A percentile compares a stretch with the other conserved stretches of the same genome.
Conservation (phyloP, 2,329 filamentous ascomycete species). For the Metarhizium sp. region DNA sequence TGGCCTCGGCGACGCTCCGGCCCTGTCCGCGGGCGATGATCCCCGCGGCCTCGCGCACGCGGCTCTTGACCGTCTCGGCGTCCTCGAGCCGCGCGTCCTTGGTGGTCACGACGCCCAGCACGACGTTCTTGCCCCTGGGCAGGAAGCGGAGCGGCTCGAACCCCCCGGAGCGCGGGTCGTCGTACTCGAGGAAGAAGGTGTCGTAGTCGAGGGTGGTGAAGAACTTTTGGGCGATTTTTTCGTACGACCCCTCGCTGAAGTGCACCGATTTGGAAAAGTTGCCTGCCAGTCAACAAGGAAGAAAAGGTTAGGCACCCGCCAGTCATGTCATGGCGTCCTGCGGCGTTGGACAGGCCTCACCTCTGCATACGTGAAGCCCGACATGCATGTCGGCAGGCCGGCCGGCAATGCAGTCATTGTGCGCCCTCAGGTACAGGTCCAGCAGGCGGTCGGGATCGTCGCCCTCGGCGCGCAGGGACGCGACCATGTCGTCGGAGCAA, state of each 20-base stretch:
- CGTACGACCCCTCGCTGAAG: slow-evolving; percentile 56
- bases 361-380: slow-evolving; percentile 54
- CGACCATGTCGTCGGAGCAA: slow-evolving; percentile 58
- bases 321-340: not conserved
- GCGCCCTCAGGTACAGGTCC: slow-evolving; percentile 61
- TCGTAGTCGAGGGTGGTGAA: slow-evolving; percentile 50
- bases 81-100: slow-evolving; percentile 52
- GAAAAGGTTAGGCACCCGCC: slow-evolving; percentile 14
- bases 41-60: slow-evolving; percentile 49
- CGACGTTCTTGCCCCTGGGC: slow-evolving; percentile 51
- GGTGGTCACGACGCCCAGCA: slow-evolving; percentile 51
- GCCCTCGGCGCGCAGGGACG: slow-evolving; percentile 47
- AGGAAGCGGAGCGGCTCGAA: slow-evolving; percentile 53
- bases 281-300: slow-evolving; percentile 25
- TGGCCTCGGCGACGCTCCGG: slow-evolving; percentile 50
- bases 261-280: slow-evolving; percentile 56
- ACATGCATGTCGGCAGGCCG: slow-evolving; percentile 58
- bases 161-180: slow-evolving; percentile 48
- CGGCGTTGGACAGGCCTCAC: slow-evolving; percentile 8
- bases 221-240: slow-evolving; percentile 51
- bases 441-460: slow-evolving; percentile 55
- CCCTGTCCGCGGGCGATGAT: slow-evolving; percentile 57
- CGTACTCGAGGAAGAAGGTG: slow-evolving; percentile 54
- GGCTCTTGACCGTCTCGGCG: slow-evolving; percentile 41
- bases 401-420: slow-evolving; percentile 58